Evolutionary conservation across 2,329 filamentous ascomycete genomes (phyloP).

Genomic region (Blastomyces silverae): DNA sequence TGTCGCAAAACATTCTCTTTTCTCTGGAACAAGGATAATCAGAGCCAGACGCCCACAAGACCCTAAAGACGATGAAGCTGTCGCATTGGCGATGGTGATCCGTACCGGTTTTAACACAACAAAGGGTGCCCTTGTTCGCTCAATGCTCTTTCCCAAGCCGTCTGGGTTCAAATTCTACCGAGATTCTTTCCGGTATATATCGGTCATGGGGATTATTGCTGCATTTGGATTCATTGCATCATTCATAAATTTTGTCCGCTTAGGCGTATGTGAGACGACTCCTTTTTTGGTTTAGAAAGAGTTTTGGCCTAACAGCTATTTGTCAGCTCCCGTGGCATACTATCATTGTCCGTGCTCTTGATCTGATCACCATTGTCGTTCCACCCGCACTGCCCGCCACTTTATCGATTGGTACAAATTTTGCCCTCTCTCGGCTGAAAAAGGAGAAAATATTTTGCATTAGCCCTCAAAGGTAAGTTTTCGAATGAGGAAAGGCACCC

Average conservation of each 20-base stretch:
- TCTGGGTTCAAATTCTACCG: conserved; percentile 98
- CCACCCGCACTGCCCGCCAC: conserved; percentile 92
- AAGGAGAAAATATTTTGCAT: conserved; percentile 94
- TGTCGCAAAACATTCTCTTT: conserved; percentile 81
- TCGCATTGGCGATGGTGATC: conserved; percentile 83
- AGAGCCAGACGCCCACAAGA: conserved; percentile 83
- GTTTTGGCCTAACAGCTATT: conserved; percentile 22
- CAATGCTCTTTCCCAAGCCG: conserved; percentile 97
- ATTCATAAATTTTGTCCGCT: conserved; percentile 83
- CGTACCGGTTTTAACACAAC: conserved; percentile 96
- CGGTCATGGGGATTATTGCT: conserved; percentile 87
- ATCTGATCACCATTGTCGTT: conserved; percentile 95
- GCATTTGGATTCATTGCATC: conserved; percentile 81
- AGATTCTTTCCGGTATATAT: conserved; percentile 96
- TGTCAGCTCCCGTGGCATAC: conserved; percentile 69
- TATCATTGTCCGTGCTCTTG: conserved; percentile 84
- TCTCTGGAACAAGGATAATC: conserved; percentile 92
- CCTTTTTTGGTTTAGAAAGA: background rate
- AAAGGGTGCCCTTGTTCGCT: conserved; percentile 88
- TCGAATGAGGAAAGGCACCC: background rate
- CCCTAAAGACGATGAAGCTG: conserved; percentile 76
- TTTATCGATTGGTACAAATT: conserved; percentile 92
- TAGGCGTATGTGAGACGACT: conserved; percentile 47
- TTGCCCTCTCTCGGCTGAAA: conserved; percentile 79
- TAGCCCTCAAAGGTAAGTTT: conserved; percentile 64